Evolutionary conservation across 1,284 basidiomycete genomes (phyloP), one percentile per base, ranked within the genome.

Genomic region (Fomitopsis schrenkii): DNA sequence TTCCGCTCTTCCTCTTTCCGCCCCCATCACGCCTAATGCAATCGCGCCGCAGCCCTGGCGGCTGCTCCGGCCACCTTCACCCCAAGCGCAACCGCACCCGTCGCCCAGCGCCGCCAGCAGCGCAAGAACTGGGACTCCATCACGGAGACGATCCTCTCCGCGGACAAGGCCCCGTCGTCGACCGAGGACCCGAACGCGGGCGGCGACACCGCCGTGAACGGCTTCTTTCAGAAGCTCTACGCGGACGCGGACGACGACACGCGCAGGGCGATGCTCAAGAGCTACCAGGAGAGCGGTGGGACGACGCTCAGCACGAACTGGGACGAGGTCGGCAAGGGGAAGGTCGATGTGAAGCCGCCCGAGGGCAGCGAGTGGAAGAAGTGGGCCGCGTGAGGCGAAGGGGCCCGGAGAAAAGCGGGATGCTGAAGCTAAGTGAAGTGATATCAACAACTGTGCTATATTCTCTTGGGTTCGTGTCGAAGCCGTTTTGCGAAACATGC

Each of bases 251-350:
- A 97, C 70, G 91, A 94, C 0, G 92, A 97, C 70, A 94, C 94
- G 3, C 86, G 82, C 69, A 83, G 88, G 44, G 96, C 95, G 0
- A 98, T 98, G 94, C 87, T 97, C 86, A 98, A 98, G 83, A 95
- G 93, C 72, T 97, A 93, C 73, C 82, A 84, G 61, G 94, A 97
- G 78, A 94, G 91, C 66, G 93, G 93, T 7, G 94, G 95, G 3
- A 98, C 95, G 8, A 89, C 93, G 0, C 80, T 98, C 50, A 95
- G 92, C 76, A 98, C 95, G 0, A 94, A 97, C 74, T 98, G 95
- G 95, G 84, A 85, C 5, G 92, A 94, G 65, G 94, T 97, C 8
- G 80, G 77, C 64, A 91, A 91, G 77, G 81, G 71, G 35, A 76
- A 72, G 48, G 86, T 91, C 1, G 83, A 86, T 38, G 87, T 93